Evolutionary conservation across 306 rosid species (phyloP).

Genomic region (Urtica urens): DNA sequence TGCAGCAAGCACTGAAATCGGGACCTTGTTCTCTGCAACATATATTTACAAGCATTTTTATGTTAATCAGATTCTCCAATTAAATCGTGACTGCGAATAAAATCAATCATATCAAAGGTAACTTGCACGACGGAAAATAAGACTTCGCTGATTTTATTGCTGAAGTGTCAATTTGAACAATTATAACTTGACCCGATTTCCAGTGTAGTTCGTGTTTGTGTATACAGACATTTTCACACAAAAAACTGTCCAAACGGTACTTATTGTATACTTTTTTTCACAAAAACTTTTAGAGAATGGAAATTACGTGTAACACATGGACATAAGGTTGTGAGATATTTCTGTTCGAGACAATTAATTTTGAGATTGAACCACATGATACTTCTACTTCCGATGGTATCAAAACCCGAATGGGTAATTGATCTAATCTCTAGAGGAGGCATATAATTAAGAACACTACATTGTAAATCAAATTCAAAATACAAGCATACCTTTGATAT

Average conservation of each 20-base stretch:
- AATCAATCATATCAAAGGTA: too few species aligned
- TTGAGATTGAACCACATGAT: too few species aligned
- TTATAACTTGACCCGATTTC: conserved; percentile 6
- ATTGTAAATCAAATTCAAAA: not conserved
- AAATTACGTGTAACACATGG: too few species aligned
- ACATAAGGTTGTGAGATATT: too few species aligned
- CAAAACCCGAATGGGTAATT: too few species aligned
- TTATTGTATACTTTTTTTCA: not conserved
- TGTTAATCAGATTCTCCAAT: too few species aligned
- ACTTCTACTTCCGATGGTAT: too few species aligned
- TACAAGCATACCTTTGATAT: conserved; percentile 52
- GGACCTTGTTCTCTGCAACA: conserved; percentile 36
- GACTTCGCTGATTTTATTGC: not conserved
- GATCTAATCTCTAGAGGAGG: too few species aligned
- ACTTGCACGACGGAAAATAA: too few species aligned
- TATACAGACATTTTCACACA: not conserved
- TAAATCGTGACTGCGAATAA: too few species aligned
- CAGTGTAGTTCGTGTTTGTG: not conserved
- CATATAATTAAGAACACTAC: not conserved
- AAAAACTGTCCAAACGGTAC: conserved; percentile 6
- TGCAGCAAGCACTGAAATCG: conserved; percentile 38
- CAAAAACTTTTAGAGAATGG: not conserved
- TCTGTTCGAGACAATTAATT: too few species aligned
- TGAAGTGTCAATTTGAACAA: not conserved
- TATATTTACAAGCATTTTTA: too few species aligned